Evolutionary conservation across 805 yeast genomes (phyloP), one percentile per base, ranked within the genome.

Genomic region (Hanseniaspora nectarophila): DNA sequence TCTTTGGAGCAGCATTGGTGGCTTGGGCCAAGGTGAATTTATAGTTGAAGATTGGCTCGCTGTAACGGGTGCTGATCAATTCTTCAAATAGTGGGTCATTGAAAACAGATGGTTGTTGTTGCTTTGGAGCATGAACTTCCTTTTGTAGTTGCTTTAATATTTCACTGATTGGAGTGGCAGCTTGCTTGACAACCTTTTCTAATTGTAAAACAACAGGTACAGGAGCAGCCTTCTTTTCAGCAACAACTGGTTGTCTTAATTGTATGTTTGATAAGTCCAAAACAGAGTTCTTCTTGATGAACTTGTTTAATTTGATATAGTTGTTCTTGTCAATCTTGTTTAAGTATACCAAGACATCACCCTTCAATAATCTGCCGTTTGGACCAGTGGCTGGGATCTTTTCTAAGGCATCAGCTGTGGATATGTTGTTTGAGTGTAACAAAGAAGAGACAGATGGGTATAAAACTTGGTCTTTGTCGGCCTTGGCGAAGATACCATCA

Each of bases 321-420:
- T 81, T 68, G 8, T 76, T 79, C 35, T 70, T 60, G 10, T 85
- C 67, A 51, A 89, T 83, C 55, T 75, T 67, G 28, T 97, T 97
- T 49, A 89, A 61, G 63, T 77, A 80, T 0, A 94, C 92, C 57
- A 89, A 73, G 1, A 89, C 90, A 65, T 90, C 98, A 56, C 97
- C 97, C 68, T 84, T 85, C 57, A 90, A 73, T 38, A 90, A 64
- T 61, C 95, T 76, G 9, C 97, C 97, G 53, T 80, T 75, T 28
- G 94, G 94, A 20, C 97, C 98, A 1, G 95, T 74, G 7, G 96
- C 94, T 38, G 76, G 70, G 60, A 90, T 85, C 56, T 81, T 78
- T 8, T 70, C 60, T 20, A 84, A 56, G 2, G 95, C 96, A 24
- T 83, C 90, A 39, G 75, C 82, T 53, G 65, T 67, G 1, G 90